Evolutionary conservation across 140 eudicot genomes (phyloP), one percentile per base, ranked within the genome.

Genomic region (Flaveria floridana): DNA sequence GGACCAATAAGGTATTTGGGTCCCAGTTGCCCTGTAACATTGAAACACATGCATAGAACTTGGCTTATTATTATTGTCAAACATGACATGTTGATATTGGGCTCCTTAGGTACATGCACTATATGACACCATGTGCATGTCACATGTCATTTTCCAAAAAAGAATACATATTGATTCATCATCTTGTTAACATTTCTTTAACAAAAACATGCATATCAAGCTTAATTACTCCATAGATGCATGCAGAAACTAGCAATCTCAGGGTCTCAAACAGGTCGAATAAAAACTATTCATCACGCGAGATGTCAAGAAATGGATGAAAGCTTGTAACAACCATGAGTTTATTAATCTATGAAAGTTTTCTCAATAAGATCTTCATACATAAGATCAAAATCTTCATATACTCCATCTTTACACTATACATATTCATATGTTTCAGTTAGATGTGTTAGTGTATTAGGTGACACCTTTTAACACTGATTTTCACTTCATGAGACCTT

Each of bases 11-110:
- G 75, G 74, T 7, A 58, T 47, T 34, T 61, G 78, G 83, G 81
- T 56, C 75, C 82, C 80, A 66, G 15, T 4, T 76, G 74, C 46
- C 47, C 68, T 23, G 47, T 58, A 48, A 77, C 59, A 70, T 75
- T 71, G 56, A 59, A 81, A 75, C 68, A 71, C 70, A 39, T 57
- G 71, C 64, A 50, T 65, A 18, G 73, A 70, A 85, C 83, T 76
- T 75, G 42, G 65, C 82, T 81, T 63, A 34, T 71, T 57, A 65
- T 68, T 67, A 77, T 48, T 62, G 55, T 72, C 84, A 80, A 74
- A 80, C 84, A 80, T 12, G 11, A 26, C 80, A 80, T 80, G 76
- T 74, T 68, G 50, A 59, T 68, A 74, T 68, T 74, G 64, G 76
- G 52, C 76, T 47, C 80, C 76, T 68, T 48, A 26, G 28, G 64